A percentile compares a stretch with the other conserved stretches of the same genome.
Conservation (phyloP, 257 asterid genomes). For the Ocimum tenuiflorum region DNA sequence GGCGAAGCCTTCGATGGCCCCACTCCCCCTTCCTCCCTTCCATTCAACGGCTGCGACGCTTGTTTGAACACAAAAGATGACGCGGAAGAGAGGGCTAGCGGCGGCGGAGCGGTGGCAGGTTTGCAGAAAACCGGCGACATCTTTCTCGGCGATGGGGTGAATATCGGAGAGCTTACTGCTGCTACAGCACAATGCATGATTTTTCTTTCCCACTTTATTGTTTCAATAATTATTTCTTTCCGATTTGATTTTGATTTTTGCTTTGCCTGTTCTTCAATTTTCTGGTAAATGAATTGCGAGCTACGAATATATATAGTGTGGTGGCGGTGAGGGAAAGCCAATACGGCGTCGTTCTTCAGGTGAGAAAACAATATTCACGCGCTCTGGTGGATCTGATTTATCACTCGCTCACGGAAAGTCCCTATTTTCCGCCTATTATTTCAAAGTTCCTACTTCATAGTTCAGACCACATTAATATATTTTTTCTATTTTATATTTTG, state of each 20-base stretch:
- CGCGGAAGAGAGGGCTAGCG: constrained; percentile 33
- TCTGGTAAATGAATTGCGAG: constrained; percentile 6
- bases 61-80: constrained; percentile 29
- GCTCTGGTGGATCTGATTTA: not conserved
- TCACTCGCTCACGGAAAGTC: not conserved
- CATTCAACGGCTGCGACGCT: constrained; percentile 11
- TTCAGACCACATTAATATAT: not conserved
- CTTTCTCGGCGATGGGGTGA: constrained; percentile 46
- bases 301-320: constrained; percentile 19
- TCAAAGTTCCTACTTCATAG: not conserved
- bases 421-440: not conserved
- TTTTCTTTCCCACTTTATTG: not conserved
- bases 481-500: not conserved
- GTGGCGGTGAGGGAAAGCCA: not conserved
- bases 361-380: constrained; percentile 13
- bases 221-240: not conserved
- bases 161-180: constrained; percentile 42
- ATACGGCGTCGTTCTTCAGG: constrained; percentile 27
- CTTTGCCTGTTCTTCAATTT: not conserved
- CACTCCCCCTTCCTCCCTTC: constrained; percentile 21
- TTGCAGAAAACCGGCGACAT: constrained; percentile 45
- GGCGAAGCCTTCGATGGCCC: constrained; percentile 20
- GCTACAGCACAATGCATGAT: constrained; percentile 54
- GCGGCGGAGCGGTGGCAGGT: constrained; percentile 35
- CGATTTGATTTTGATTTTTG: not conserved